phyloP scores from a whole-genome alignment of 306 rosid species.

The Lathyrus oleraceus region DNA sequence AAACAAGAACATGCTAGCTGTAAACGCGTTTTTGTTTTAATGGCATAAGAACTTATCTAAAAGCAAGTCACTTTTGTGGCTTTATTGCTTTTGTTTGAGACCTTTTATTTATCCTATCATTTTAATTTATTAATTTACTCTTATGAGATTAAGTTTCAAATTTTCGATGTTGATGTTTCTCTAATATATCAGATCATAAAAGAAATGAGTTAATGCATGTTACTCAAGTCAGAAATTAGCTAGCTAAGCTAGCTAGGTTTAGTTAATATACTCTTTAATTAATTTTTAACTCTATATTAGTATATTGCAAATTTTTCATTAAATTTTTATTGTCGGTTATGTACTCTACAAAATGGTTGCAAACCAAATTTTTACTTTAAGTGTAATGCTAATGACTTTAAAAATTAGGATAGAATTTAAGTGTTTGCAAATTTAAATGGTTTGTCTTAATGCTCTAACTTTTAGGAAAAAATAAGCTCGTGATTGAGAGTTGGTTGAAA shows the following conservation, averaged over 20 bases:
- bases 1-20: slow-evolving; percentile 45
- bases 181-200: not conserved
- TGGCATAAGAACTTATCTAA: slow-evolving; percentile 19
- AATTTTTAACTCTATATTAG: not conserved
- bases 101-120: slow-evolving; percentile 20
- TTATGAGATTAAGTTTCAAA: not conserved
- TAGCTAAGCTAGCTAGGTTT: not conserved
- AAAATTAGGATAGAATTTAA: no score
- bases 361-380: no score
- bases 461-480: no score
- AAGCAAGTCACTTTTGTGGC: slow-evolving; percentile 40
- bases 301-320: not conserved
- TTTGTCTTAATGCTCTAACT: no score
- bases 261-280: not conserved
- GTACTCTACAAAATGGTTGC: not conserved
- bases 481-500: not conserved
- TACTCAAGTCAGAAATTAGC: not conserved
- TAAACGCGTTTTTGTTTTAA: slow-evolving; percentile 54
- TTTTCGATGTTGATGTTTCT: slow-evolving; percentile 20
- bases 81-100: slow-evolving; percentile 43
- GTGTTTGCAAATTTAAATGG: no score
- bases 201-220: not conserved
- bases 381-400: no score
- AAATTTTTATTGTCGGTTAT: not conserved
- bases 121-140: not conserved